Base-by-base conservation (phyloP, 2,329 filamentous ascomycete species). In the Cercospora nicotianae region DNA sequence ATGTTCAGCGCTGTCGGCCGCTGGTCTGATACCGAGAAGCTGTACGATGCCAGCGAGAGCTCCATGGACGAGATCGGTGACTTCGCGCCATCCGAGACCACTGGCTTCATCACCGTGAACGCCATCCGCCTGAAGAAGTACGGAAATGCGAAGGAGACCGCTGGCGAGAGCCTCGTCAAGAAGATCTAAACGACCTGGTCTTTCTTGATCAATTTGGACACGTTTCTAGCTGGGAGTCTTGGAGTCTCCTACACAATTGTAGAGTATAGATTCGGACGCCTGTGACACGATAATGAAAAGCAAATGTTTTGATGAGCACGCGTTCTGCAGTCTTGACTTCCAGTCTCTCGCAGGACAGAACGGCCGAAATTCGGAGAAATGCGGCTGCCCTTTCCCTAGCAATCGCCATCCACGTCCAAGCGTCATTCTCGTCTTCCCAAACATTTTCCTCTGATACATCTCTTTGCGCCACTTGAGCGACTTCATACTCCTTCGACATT, bases 41-140 rank as follows among this genome's bases (percentile, higher is more conserved):
- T 91, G 69, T 91, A 91, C 78, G 85, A 86, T 74, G 87, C 85
- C 80, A 83, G 83, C 74, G 89, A 90, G 82, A 85, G 84, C 70
- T 86, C 83, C 72, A 91, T 91, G 89, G 90, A 93, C 77, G 87
- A 88, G 72, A 85, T 91, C 72, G 88, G 86, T 72, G 87, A 88
- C 80, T 91, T 91, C 77, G 83, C 83, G 73, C 89, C 89, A 18
- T 82, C 82, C 68, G 89, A 90, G 75, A 90, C 89, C 51, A 89
- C 87, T 48, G 88, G 87, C 33, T 90, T 90, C 81, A 88, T 94
- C 76, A 85, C 84, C 63, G 89, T 93, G 74, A 85, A 94, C 76
- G 87, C 87, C 71, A 90, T 91, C 66, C 75, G 81, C 48, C 74
- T 83, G 70, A 84, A 84, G 81, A 80, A 80, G 74, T 80, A 76